Evolutionary conservation across 208 protist species (phyloP).

Genomic region (Naegleria lovaniensis): DNA sequence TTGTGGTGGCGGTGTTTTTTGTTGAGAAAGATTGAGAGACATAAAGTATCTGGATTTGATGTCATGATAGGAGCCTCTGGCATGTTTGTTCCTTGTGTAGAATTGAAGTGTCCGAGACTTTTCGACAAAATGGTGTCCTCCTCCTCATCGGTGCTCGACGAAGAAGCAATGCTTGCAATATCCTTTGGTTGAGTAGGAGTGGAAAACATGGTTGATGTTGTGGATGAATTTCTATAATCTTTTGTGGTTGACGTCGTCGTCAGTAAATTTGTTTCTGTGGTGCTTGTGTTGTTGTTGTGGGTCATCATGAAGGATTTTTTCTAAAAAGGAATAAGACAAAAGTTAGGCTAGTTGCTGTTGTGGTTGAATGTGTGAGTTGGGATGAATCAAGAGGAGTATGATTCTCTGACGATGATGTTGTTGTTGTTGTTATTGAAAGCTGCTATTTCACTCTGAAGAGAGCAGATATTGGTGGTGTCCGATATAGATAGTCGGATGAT

Average conservation of each 20-base stretch:
- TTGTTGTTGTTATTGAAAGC: too few species aligned
- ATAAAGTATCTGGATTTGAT: background rate
- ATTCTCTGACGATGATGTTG: too few species aligned
- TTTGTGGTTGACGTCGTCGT: background rate
- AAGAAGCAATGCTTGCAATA: background rate
- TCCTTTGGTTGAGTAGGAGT: background rate
- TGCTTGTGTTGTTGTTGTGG: background rate
- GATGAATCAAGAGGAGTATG: too few species aligned
- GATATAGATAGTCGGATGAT: too few species aligned
- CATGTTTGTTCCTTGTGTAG: background rate
- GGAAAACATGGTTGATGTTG: background rate
- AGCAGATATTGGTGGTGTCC: too few species aligned
- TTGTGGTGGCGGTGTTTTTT: background rate
- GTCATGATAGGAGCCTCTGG: background rate
- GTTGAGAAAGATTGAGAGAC: background rate
- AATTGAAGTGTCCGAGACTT: background rate
- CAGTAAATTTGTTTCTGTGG: background rate
- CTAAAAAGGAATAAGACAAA: too few species aligned
- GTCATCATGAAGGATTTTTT: too few species aligned
- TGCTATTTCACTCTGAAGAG: too few species aligned
- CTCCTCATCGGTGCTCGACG: background rate
- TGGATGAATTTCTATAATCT: background rate
- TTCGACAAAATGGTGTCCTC: background rate
- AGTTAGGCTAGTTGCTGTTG: too few species aligned
- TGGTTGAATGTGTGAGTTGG: too few species aligned